These are phyloP conservation scores for Lippia alba DNA, from an alignment of 305 asterid genomes.

Conservation along the genomic window DNA sequence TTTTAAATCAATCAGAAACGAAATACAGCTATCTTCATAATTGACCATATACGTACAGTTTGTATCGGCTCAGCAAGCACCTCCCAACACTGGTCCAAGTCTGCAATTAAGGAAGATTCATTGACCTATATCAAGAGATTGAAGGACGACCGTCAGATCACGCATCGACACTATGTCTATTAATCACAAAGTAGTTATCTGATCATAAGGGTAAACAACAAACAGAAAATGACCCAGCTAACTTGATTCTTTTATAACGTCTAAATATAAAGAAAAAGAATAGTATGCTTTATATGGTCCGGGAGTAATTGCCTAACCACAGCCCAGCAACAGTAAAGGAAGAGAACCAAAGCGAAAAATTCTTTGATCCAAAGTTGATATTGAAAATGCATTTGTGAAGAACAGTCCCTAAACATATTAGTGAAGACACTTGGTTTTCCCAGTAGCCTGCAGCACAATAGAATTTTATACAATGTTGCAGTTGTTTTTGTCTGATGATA, in stretches of 20 bases:
- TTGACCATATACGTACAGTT: constrained; percentile 59
- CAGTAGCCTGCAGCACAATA: too few relatives aligned
- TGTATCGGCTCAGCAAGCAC: constrained; percentile 98
- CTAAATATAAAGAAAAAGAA: not conserved
- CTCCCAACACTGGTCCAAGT: constrained; percentile 83
- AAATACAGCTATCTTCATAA: constrained; percentile 7
- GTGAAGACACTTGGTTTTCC: not conserved
- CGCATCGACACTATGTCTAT: not conserved
- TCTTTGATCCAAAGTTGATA: not conserved
- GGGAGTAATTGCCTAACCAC: not conserved
- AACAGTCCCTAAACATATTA: not conserved
- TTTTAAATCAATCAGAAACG: not conserved
- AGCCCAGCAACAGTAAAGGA: not conserved
- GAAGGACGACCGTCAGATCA: constrained; percentile 10
- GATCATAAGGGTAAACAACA: not conserved
- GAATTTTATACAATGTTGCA: too few relatives aligned
- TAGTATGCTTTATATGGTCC: not conserved
- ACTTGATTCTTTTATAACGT: not conserved
- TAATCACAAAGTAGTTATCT: not conserved
- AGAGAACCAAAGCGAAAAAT: not conserved
- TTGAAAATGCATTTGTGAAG: not conserved
- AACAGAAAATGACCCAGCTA: constrained; percentile 1
- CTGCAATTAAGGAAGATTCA: constrained; percentile 63
- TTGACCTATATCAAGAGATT: constrained; percentile 56
- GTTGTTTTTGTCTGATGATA: too few relatives aligned